Evolutionary conservation across 352 stramenopile genomes (phyloP).

Genomic region (Globisporangium splendens): DNA sequence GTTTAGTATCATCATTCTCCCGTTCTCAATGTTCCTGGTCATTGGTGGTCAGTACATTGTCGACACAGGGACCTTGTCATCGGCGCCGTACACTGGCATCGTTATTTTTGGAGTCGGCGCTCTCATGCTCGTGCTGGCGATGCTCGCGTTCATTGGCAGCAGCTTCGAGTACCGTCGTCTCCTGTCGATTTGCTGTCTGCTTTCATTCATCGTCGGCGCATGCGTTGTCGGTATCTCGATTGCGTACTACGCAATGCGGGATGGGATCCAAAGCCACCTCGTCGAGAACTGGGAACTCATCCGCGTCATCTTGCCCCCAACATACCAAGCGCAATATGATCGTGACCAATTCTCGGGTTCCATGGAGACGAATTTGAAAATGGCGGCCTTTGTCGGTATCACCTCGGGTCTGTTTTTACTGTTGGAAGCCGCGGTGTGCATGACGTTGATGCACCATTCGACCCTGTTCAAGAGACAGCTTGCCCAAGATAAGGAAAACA

Average conservation of each 20-base stretch:
- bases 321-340: conserved; percentile 63
- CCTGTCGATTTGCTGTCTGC: conserved; percentile 61
- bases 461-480: conserved; percentile 55
- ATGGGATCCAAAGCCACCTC: conserved; percentile 50
- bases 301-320: conserved; percentile 62
- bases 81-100: conserved; percentile 69
- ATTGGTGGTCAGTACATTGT: conserved; percentile 72
- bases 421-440: conserved; percentile 39
- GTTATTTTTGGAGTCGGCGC: conserved; percentile 55
- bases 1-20: conserved; percentile 63
- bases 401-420: conserved; percentile 61
- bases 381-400: conserved; percentile 52
- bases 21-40: conserved; percentile 65
- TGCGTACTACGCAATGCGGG: conserved; percentile 50
- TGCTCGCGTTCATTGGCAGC: conserved; percentile 65
- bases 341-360: conserved; percentile 53
- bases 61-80: conserved; percentile 54
- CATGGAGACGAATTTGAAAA: conserved; percentile 53
- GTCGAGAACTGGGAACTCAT: conserved; percentile 53
- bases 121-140: conserved; percentile 47
- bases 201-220: conserved; percentile 50
- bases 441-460: conserved; percentile 50
- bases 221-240: conserved; percentile 50
- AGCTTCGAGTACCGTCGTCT: conserved; percentile 79
- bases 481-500: conserved; percentile 44